A percentile compares a stretch with the other conserved stretches of the same genome.
These are phyloP conservation scores for Coemansia sp. DNA, from an alignment of 192 early-diverging fungal species.

Conservation along the genomic window DNA sequence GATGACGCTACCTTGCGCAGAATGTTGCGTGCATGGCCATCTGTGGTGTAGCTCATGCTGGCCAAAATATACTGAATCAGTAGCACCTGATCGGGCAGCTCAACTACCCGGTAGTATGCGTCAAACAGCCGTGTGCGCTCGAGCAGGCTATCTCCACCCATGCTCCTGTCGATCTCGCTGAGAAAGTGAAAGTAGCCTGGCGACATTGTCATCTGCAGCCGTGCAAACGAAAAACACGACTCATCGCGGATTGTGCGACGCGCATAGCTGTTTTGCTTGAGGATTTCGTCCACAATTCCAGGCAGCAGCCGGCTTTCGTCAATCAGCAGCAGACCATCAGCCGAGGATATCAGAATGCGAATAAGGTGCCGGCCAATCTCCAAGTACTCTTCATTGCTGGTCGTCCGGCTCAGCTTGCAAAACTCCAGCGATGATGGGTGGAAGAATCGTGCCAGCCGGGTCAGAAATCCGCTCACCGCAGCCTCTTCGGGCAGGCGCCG, in stretches of 20 bases:
- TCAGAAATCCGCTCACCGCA: constrained; percentile 27
- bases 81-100: constrained; percentile 48
- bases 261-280: constrained; percentile 41
- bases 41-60: constrained; percentile 41
- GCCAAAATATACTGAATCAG: constrained; percentile 53
- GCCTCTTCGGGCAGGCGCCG: constrained; percentile 39
- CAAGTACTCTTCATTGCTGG: constrained; percentile 50
- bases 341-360: constrained; percentile 47
- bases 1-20: constrained; percentile 49
- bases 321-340: constrained; percentile 50
- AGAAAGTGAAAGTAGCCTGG: constrained; percentile 56
- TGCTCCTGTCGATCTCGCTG: constrained; percentile 39
- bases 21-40: constrained; percentile 49
- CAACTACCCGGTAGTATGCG: constrained; percentile 53
- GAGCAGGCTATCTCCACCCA: constrained; percentile 43
- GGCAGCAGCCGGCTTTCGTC: constrained; percentile 48
- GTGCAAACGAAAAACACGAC: constrained; percentile 54
- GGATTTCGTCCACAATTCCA: constrained; percentile 50
- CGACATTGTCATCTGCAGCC: constrained; percentile 56
- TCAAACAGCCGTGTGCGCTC: constrained; percentile 52
- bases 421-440: constrained; percentile 52
- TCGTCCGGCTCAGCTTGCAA: constrained; percentile 50
- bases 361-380: constrained; percentile 54
- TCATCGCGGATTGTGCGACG: constrained; percentile 41
- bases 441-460: constrained; percentile 43